Percentiles rank a stretch among this genome's conserved stretches.
Evolutionary conservation across 352 stramenopile species (phyloP).

Genomic region (Globisporangium uncinulatum): DNA sequence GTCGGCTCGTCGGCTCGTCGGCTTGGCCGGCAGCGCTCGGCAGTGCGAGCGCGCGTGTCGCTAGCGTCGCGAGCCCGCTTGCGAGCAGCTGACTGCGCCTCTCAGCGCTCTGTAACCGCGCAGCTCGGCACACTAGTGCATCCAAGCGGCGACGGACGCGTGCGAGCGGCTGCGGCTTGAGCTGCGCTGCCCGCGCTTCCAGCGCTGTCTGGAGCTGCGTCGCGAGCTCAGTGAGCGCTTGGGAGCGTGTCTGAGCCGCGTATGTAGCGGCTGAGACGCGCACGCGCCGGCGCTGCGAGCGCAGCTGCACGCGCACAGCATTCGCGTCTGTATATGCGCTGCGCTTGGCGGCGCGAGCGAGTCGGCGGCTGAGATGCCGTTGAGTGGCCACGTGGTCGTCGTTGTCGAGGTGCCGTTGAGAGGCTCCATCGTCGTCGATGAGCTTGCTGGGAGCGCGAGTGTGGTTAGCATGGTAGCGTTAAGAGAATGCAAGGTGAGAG

Average conservation of each 20-base stretch:
- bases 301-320: neutral
- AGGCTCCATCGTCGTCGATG: neutral
- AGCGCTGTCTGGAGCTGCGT: neutral
- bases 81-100: neutral
- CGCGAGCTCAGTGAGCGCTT: neutral
- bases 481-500: neutral
- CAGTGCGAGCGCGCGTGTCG: neutral
- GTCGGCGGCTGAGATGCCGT: neutral
- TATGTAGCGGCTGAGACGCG: neutral
- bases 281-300: neutral
- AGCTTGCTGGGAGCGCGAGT: neutral
- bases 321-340: neutral
- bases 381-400: neutral
- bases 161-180: conserved; percentile 2
- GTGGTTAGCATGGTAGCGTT: neutral
- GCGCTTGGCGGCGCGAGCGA: neutral
- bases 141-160: conserved; percentile 2
- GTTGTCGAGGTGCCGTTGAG: neutral
- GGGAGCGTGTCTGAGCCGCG: neutral
- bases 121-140: neutral
- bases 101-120: neutral
- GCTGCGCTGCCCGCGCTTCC: neutral
- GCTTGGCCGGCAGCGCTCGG: too few relatives aligned
- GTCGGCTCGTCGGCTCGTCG: neutral
- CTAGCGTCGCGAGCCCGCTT: conserved; percentile 1